Conservation (phyloP, 352 stramenopile genomes). For the Pythium volutum region DNA sequence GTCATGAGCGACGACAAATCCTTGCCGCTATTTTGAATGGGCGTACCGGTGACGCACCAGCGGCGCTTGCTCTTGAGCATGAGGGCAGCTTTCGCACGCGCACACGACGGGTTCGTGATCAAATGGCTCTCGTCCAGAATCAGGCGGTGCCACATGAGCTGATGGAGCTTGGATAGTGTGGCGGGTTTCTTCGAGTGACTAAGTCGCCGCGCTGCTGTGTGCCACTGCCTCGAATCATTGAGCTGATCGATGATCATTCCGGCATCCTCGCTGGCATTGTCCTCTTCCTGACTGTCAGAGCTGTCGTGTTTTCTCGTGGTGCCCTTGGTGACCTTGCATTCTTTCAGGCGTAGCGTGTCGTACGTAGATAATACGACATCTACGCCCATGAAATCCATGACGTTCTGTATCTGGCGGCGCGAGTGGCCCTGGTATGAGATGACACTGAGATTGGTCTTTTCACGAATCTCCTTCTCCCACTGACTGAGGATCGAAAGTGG, state of each 20-base stretch:
- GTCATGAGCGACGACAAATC: conserved; percentile 85
- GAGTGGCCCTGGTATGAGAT: conserved; percentile 68
- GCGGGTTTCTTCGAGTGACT: conserved; percentile 25
- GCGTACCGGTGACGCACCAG: conserved; percentile 89
- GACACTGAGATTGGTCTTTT: conserved; percentile 73
- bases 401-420: conserved; percentile 58
- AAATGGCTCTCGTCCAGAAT: conserved; percentile 89
- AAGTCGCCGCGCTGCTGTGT: conserved; percentile 14
- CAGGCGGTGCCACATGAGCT: conserved; percentile 80
- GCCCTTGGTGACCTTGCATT: conserved; percentile 48
- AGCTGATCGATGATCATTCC: conserved; percentile 15
- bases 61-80: conserved; percentile 69
- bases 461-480: conserved; percentile 80
- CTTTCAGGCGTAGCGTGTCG: conserved; percentile 68
- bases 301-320: conserved; percentile 5
- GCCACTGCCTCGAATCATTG: conserved; percentile 23
- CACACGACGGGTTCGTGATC: conserved; percentile 83
- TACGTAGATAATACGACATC: conserved; percentile 82
- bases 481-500: conserved; percentile 84
- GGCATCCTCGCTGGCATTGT: conserved; percentile 16
- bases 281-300: conserved; percentile 17
- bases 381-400: conserved; percentile 74
- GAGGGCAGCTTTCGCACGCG: conserved; percentile 52
- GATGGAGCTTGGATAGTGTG: conserved; percentile 63
- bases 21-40: conserved; percentile 85